Conservation (phyloP, 768 basidiomycete species). For the Xanthoconium purpureum region DNA sequence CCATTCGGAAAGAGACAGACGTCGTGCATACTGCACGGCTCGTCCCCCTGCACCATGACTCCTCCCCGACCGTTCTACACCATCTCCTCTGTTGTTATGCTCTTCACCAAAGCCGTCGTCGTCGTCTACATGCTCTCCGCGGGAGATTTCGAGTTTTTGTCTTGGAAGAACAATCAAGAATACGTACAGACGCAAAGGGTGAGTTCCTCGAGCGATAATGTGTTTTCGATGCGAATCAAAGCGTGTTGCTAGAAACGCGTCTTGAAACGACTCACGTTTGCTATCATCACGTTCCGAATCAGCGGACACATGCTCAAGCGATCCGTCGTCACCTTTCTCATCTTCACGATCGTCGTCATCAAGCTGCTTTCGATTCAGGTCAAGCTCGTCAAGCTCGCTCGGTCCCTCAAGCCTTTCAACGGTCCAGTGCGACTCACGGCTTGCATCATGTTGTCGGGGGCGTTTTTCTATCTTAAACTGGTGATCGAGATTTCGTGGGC, state of each 20-base stretch:
- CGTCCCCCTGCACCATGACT: constrained; percentile 14
- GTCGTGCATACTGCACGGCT: not conserved
- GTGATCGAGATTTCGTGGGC: constrained; percentile 28
- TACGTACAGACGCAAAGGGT: constrained; percentile 22
- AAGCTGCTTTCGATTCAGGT: constrained; percentile 29
- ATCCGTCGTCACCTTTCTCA: constrained; percentile 28
- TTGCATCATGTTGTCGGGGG: constrained; percentile 23
- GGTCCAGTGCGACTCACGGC: constrained; percentile 25
- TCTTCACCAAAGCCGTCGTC: constrained; percentile 20
- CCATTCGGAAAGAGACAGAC: not conserved
- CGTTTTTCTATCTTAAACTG: constrained; percentile 28
- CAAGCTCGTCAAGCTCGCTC: constrained; percentile 28
- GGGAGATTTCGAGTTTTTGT: constrained; percentile 16
- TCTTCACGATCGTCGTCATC: constrained; percentile 30
- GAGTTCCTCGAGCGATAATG: not conserved
- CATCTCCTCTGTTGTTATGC: constrained; percentile 14
- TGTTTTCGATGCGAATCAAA: not conserved
- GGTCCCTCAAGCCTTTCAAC: constrained; percentile 25
- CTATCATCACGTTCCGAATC: constrained; percentile 28
- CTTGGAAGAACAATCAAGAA: constrained; percentile 16
- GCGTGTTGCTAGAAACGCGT: constrained; percentile 15
- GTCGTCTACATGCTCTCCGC: constrained; percentile 20
- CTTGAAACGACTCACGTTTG: constrained; percentile 23
- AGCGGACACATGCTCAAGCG: constrained; percentile 28
- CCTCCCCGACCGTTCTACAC: constrained; percentile 10